Conservation (phyloP, 1,139 yeast species). For the Blastobotrys aristatus region DNA sequence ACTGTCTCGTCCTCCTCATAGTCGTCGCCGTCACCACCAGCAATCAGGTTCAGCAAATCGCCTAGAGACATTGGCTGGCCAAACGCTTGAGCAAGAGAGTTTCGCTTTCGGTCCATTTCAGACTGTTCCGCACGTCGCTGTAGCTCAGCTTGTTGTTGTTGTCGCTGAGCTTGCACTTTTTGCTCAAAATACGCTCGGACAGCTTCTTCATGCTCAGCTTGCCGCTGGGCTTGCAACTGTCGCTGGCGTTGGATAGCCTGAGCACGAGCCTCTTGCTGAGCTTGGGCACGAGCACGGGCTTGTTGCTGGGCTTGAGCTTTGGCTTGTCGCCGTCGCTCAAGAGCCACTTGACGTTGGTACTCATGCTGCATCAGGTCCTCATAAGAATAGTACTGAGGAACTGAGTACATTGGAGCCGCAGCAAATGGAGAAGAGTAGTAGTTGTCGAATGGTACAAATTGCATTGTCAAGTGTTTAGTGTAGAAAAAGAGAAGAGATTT, state of each 20-base stretch:
- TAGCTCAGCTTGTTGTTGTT: conserved; percentile 1
- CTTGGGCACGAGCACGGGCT: conserved; percentile 6
- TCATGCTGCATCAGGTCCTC: conserved; percentile 10
- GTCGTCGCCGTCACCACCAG: background rate
- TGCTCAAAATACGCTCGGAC: conserved; percentile 6
- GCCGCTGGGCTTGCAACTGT: conserved; percentile 4
- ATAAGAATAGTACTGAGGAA: conserved; percentile 2
- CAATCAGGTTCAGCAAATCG: conserved; percentile 8
- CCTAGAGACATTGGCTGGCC: conserved; percentile 6
- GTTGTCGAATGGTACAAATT: conserved; percentile 10
- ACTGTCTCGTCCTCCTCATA: conserved; percentile 3
- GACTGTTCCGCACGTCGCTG: conserved; percentile 4
- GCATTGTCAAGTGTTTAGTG: conserved; percentile 9
- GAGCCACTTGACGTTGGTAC: conserved; percentile 6
- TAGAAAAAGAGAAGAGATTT: background rate
- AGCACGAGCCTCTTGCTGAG: background rate
- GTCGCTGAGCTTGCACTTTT: conserved; percentile 2
- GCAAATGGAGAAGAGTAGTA: conserved; percentile 3
- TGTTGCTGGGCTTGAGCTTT: background rate
- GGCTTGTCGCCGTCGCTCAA: conserved; percentile 2
- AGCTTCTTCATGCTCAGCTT: conserved; percentile 5
- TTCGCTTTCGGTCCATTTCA: conserved; percentile 7
- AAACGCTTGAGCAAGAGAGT: background rate
- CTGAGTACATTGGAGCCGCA: background rate
- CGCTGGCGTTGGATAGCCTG: background rate